Evolutionary conservation across 2,329 filamentous ascomycete genomes (phyloP).

Genomic region (Stemphylium lycopersici): DNA sequence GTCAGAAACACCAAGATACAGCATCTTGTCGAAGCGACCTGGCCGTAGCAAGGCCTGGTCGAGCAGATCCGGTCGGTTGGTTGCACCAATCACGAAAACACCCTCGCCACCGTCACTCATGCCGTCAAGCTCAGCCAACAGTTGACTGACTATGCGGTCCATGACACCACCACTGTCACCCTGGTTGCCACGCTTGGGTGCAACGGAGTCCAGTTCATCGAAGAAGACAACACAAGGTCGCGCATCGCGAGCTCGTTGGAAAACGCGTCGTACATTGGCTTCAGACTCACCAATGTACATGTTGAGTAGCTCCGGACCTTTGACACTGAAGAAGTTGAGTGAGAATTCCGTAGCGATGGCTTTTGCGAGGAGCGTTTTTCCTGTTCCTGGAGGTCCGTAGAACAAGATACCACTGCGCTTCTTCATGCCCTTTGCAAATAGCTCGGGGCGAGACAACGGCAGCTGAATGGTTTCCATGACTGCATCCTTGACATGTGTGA

Average conservation of each 20-base stretch:
- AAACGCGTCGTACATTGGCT: slow-evolving; percentile 87
- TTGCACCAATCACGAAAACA: slow-evolving; percentile 96
- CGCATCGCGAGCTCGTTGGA: slow-evolving; percentile 84
- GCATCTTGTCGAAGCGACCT: slow-evolving; percentile 96
- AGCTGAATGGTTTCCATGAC: slow-evolving; percentile 96
- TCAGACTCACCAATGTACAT: slow-evolving; percentile 97
- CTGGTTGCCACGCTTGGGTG: slow-evolving; percentile 95
- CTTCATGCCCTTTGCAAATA: slow-evolving; percentile 98
- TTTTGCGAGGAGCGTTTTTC: slow-evolving; percentile 91
- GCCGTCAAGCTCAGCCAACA: slow-evolving; percentile 92
- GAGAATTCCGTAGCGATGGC: slow-evolving; percentile 93
- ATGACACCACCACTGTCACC: slow-evolving; percentile 97
- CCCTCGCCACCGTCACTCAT: slow-evolving; percentile 91
- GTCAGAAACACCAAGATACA: slow-evolving; percentile 94
- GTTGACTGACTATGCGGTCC: slow-evolving; percentile 94
- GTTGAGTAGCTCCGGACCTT: slow-evolving; percentile 88
- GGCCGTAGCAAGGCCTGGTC: slow-evolving; percentile 89
- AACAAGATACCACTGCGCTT: slow-evolving; percentile 93
- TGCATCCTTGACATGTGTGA: slow-evolving; percentile 95
- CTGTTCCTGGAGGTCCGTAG: slow-evolving; percentile 88
- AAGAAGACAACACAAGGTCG: slow-evolving; percentile 92
- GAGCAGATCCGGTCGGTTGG: slow-evolving; percentile 90
- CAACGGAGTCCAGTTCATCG: slow-evolving; percentile 90
- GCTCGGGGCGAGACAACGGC: slow-evolving; percentile 85
- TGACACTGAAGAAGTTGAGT: slow-evolving; percentile 93